Evolutionary conservation across 768 basidiomycete species (phyloP).

Genomic region (Mycena polygramma): DNA sequence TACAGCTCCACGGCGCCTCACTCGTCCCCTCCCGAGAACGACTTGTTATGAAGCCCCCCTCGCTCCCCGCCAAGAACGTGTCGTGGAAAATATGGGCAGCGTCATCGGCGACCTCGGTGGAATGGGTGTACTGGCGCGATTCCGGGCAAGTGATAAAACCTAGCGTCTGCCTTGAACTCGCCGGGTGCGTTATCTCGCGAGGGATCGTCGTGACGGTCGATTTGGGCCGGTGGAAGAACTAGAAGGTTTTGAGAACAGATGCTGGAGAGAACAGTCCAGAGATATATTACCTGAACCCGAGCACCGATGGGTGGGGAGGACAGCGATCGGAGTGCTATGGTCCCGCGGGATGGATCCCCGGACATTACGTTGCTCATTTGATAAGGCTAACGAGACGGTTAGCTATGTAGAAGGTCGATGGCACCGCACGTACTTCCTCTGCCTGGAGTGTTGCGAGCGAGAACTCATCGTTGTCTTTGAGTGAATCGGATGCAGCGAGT

Average conservation of each 20-base stretch:
- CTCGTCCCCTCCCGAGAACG: constrained; percentile 29
- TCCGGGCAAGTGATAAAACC: constrained; percentile 41
- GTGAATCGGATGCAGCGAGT: constrained; percentile 42
- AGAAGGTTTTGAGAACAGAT: constrained; percentile 4
- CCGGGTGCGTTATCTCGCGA: constrained; percentile 14
- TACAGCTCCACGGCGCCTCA: constrained; percentile 57
- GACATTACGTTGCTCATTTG: constrained; percentile 72
- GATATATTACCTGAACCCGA: constrained; percentile 57
- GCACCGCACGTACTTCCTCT: constrained; percentile 44
- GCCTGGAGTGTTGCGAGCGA: constrained; percentile 57
- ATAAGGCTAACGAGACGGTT: constrained; percentile 47
- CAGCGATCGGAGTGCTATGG: constrained; percentile 69
- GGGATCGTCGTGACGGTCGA: constrained; percentile 26
- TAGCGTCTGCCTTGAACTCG: constrained; percentile 20
- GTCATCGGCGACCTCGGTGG: constrained; percentile 12
- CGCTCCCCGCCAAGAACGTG: constrained; percentile 63
- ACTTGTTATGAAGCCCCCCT: constrained; percentile 64
- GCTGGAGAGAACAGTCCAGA: constrained; percentile 1
- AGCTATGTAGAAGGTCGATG: not conserved
- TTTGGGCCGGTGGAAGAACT: constrained; percentile 60
- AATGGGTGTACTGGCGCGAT: constrained; percentile 8
- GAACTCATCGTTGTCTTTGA: constrained; percentile 70
- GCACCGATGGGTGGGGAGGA: constrained; percentile 65
- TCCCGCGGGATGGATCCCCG: constrained; percentile 79
- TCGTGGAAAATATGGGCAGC: constrained; percentile 41